These are phyloP conservation scores for Triangularia setosa DNA, from an alignment of 2,329 filamentous ascomycete species.

Conservation along the genomic window DNA sequence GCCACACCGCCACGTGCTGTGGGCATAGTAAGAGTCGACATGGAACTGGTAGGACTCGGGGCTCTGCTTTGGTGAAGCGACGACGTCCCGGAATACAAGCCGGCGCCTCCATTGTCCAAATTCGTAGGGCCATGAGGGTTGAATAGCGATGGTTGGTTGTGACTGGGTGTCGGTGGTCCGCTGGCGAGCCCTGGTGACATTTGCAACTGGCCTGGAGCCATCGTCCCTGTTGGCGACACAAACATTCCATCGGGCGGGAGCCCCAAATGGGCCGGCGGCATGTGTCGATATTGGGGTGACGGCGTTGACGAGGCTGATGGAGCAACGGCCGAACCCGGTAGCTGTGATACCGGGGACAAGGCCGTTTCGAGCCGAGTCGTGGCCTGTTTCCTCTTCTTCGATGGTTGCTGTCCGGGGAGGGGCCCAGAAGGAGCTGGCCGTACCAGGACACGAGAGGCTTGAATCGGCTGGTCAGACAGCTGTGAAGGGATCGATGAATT, in stretches of 20 bases:
- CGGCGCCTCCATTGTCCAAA: not conserved
- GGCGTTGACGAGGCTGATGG: not conserved
- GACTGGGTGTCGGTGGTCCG: not conserved
- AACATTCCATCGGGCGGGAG: not conserved
- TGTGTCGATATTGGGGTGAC: not conserved
- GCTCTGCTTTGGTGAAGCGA: conserved; percentile 74
- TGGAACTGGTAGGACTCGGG: conserved; percentile 54
- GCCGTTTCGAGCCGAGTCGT: not conserved
- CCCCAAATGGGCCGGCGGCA: not conserved
- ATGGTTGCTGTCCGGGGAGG: not conserved
- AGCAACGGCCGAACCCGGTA: not conserved
- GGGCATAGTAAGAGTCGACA: not conserved
- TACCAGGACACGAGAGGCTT: conserved; percentile 61
- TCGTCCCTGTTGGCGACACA: not conserved
- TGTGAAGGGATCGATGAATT: not conserved
- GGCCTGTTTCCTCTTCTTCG: conserved; percentile 73
- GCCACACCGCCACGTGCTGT: not conserved
- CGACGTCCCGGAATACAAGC: conserved; percentile 61
- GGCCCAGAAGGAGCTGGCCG: conserved; percentile 64
- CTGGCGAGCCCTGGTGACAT: not conserved
- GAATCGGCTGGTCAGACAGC: conserved; percentile 28
- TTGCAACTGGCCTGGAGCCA: not conserved
- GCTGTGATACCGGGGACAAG: conserved; percentile 37
- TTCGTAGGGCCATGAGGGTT: not conserved
- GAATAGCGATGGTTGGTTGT: not conserved